phyloP scores from a whole-genome alignment of 2,329 filamentous ascomycete species.

The Cordyceps tenuipes region DNA sequence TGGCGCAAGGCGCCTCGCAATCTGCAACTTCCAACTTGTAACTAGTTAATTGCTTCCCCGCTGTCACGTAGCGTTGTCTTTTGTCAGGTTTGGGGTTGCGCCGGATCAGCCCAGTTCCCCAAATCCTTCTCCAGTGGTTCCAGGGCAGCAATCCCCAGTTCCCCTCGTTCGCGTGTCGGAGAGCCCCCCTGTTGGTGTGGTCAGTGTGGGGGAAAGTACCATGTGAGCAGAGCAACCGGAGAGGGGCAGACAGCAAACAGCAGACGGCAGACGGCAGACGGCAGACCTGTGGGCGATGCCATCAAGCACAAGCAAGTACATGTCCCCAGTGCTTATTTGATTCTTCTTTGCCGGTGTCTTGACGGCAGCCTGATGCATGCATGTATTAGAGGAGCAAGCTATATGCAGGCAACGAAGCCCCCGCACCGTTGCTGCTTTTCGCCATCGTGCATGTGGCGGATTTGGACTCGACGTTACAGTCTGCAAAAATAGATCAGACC shows the following conservation, averaged over 20 bases:
- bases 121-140: slow-evolving; percentile 7
- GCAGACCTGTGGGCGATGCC: background rate
- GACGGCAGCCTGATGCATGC: background rate
- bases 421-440: background rate
- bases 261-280: too few relatives aligned
- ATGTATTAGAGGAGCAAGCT: background rate
- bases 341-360: background rate
- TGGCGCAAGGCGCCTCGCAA: background rate
- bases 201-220: background rate
- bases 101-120: background rate
- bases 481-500: slow-evolving; percentile 7
- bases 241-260: too few relatives aligned
- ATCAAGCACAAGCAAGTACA: background rate
- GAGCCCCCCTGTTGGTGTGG: background rate
- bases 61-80: slow-evolving; percentile 10
- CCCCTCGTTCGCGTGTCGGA: background rate
- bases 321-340: slow-evolving; percentile 1
- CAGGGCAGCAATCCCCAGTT: background rate
- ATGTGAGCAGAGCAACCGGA: background rate
- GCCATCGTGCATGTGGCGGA: background rate
- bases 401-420: background rate
- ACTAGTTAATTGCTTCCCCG: background rate
- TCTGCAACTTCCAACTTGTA: background rate
- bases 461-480: slow-evolving; percentile 2
- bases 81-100: background rate